Percentiles rank a stretch among this genome's conserved stretches.
These are phyloP conservation scores for Yarrowia sp. DNA, from an alignment of 805 yeast species.

Conservation along the genomic window DNA sequence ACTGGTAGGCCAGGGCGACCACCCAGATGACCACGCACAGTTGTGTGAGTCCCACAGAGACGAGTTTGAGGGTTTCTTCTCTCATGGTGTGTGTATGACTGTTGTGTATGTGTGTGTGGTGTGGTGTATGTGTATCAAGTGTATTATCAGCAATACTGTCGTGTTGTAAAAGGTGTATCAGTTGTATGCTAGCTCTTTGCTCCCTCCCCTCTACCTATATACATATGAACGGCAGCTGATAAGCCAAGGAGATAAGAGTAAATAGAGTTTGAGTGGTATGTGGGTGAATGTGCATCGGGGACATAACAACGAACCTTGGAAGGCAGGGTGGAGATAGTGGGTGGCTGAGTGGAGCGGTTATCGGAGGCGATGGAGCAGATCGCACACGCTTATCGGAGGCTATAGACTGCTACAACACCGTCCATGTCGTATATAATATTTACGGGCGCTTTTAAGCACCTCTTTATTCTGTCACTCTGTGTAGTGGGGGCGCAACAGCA, in stretches of 20 bases:
- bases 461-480: too few species aligned
- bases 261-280: conserved; percentile 23
- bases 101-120: background rate
- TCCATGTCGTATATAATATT: too few species aligned
- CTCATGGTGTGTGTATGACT: background rate
- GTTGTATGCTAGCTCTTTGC: too few species aligned
- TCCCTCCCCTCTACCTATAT: background rate
- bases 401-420: too few species aligned
- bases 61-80: background rate
- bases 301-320: background rate
- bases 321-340: background rate
- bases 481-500: too few species aligned
- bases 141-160: background rate
- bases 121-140: background rate
- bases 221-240: conserved; percentile 7
- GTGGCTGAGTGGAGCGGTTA: background rate
- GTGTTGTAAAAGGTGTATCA: background rate
- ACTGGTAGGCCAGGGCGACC: conserved; percentile 74
- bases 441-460: too few species aligned
- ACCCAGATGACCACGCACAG: conserved; percentile 53
- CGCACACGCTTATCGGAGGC: too few species aligned
- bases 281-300: background rate
- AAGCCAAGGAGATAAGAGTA: conserved; percentile 24
- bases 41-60: conserved; percentile 9
- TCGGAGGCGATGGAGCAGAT: background rate